A percentile compares a stretch with the other conserved stretches of the same genome.
Evolutionary conservation across 2,329 filamentous ascomycete genomes (phyloP).

Genomic region (Ceratocystis variospora): DNA sequence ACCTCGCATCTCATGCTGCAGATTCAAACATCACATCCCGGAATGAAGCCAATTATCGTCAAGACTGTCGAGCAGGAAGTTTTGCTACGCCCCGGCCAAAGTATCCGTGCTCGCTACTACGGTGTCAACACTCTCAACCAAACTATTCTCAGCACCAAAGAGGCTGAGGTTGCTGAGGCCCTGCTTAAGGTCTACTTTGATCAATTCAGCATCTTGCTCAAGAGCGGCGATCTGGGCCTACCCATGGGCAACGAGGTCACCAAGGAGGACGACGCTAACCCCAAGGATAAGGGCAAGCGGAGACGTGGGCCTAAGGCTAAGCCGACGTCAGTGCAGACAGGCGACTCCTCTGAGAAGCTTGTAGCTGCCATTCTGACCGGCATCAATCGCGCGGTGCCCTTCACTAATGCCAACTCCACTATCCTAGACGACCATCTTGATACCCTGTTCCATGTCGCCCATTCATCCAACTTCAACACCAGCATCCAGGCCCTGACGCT

Average conservation of each 20-base stretch:
- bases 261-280: constrained; percentile 21
- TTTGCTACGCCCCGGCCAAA: constrained; percentile 76
- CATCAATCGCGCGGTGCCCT: constrained; percentile 91
- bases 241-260: constrained; percentile 29
- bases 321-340: constrained; percentile 9
- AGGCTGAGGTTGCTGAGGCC: constrained; percentile 65
- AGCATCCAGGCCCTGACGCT: constrained; percentile 89
- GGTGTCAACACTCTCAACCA: constrained; percentile 95
- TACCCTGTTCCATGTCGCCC: constrained; percentile 87
- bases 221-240: constrained; percentile 37
- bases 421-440: constrained; percentile 80
- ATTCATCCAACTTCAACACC: constrained; percentile 98
- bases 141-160: constrained; percentile 75
- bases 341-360: constrained; percentile 53
- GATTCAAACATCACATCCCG: constrained; percentile 71
- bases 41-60: constrained; percentile 86
- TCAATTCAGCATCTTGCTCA: constrained; percentile 70
- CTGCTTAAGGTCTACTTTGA: constrained; percentile 86
- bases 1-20: constrained; percentile 91
- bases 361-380: constrained; percentile 84
- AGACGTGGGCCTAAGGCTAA: constrained; percentile 16
- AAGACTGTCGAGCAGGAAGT: constrained; percentile 76
- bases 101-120: constrained; percentile 81
- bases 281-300: constrained; percentile 24
- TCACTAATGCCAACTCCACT: constrained; percentile 55